phyloP scores from a whole-genome alignment of 805 yeast species.

The Saccharomycopsis microspora region DNA sequence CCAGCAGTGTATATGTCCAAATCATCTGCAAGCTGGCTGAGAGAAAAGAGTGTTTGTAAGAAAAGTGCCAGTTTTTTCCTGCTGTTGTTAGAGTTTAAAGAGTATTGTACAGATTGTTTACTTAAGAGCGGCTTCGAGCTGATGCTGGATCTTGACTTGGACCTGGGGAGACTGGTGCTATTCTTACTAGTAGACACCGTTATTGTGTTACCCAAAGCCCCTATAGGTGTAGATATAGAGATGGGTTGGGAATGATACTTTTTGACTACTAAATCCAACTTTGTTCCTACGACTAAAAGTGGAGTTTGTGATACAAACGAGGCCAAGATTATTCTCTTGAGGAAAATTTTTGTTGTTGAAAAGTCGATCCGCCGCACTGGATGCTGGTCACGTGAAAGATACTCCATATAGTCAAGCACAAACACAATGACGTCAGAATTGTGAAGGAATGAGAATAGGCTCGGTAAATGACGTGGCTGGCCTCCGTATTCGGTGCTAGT shows the following conservation, averaged over 20 bases:
- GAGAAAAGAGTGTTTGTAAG: not conserved
- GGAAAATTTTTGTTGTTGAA: not conserved
- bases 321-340: not conserved
- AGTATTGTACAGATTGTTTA: conserved; percentile 38
- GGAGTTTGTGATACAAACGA: not conserved
- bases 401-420: conserved; percentile 9
- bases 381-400: not conserved
- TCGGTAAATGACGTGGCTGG: not conserved
- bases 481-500: conserved; percentile 7
- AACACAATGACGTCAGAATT: conserved; percentile 2
- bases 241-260: not conserved
- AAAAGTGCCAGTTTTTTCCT: not conserved
- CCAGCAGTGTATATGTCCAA: conserved; percentile 3
- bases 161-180: not conserved
- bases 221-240: not conserved
- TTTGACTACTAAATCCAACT: conserved; percentile 1
- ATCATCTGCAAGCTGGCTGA: conserved; percentile 1
- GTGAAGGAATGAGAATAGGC: not conserved
- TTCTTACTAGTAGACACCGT: not conserved
- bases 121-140: conserved; percentile 34
- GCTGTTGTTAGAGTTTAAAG: not conserved
- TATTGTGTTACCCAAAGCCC: not conserved
- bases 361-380: not conserved
- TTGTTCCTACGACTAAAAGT: conserved; percentile 8
- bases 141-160: not conserved